phyloP scores from a whole-genome alignment of 768 basidiomycete genomes.

The Galerina sulciceps region DNA sequence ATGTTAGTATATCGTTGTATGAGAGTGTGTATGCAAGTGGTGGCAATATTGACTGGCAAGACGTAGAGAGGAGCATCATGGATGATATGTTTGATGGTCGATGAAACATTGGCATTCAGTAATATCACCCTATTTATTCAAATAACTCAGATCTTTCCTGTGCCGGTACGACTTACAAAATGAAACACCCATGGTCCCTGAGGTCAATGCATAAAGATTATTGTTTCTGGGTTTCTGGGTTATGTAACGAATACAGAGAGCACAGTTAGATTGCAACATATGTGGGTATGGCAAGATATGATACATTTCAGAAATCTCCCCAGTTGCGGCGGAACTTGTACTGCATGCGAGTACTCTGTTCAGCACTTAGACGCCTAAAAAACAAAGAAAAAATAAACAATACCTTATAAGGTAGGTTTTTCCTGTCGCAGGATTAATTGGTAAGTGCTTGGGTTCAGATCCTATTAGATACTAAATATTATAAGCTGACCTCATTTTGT shows the following conservation, averaged over 20 bases:
- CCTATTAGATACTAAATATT: no score
- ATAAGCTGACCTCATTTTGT: constrained; percentile 68
- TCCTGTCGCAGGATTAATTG: constrained; percentile 40
- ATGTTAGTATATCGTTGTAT: constrained; percentile 86
- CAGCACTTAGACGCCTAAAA: constrained; percentile 42
- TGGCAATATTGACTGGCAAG: constrained; percentile 87
- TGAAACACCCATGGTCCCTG: constrained; percentile 5
- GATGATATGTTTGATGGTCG: constrained; percentile 91
- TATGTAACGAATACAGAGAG: constrained; percentile 10
- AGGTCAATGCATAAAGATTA: neutral
- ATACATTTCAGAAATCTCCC: constrained; percentile 73
- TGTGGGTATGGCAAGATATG: neutral
- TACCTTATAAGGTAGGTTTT: constrained; percentile 91
- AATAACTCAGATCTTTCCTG: no score
- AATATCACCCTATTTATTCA: constrained; percentile 7
- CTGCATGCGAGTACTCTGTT: constrained; percentile 67
- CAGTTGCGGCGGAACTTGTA: constrained; percentile 89
- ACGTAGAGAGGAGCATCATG: constrained; percentile 80
- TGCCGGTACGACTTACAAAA: neutral
- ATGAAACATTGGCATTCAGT: constrained; percentile 27
- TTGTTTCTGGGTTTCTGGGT: no score
- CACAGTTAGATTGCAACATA: neutral
- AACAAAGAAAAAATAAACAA: constrained; percentile 9
- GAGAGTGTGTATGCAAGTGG: constrained; percentile 88
- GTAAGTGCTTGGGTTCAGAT: no score